phyloP scores from a whole-genome alignment of 805 yeast species.

The Metschnikowia hibisci region DNA sequence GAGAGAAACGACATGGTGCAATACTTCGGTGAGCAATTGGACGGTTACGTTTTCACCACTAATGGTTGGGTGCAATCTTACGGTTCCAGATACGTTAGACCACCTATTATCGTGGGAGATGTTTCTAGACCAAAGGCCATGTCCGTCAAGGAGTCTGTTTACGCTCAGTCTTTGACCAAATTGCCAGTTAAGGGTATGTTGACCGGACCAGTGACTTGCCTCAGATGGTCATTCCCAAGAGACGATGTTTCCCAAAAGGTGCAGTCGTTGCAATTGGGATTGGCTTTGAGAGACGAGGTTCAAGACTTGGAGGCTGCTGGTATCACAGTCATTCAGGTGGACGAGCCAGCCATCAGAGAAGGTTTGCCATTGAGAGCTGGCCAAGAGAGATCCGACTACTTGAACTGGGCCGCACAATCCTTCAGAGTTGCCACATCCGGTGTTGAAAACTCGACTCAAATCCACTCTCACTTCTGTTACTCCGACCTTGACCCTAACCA shows the following conservation, averaged over 20 bases:
- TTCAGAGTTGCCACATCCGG: constrained; percentile 99
- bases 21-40: constrained; percentile 98
- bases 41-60: constrained; percentile 97
- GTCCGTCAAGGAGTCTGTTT: constrained; percentile 98
- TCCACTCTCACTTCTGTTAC: constrained; percentile 99
- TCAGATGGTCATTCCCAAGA: constrained; percentile 99
- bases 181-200: constrained; percentile 99
- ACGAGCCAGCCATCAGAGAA: constrained; percentile 99
- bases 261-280: constrained; percentile 94
- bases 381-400: constrained; percentile 92
- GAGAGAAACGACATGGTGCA: constrained; percentile 99
- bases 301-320: constrained; percentile 98
- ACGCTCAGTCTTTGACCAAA: constrained; percentile 93
- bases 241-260: constrained; percentile 89
- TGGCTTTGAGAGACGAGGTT: constrained; percentile 98
- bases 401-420: constrained; percentile 98
- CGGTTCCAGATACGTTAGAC: constrained; percentile 99
- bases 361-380: constrained; percentile 99
- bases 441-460: constrained; percentile 91
- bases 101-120: constrained; percentile 99
- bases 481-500: constrained; percentile 99
- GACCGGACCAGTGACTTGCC: constrained; percentile 99
- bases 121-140: constrained; percentile 97
- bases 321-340: constrained; percentile 96
- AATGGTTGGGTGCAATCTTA: constrained; percentile 99